Percentiles rank a stretch among this genome's conserved stretches.
phyloP scores from a whole-genome alignment of 139 green algal species.

The Chlamydomonas sphaeroides region DNA sequence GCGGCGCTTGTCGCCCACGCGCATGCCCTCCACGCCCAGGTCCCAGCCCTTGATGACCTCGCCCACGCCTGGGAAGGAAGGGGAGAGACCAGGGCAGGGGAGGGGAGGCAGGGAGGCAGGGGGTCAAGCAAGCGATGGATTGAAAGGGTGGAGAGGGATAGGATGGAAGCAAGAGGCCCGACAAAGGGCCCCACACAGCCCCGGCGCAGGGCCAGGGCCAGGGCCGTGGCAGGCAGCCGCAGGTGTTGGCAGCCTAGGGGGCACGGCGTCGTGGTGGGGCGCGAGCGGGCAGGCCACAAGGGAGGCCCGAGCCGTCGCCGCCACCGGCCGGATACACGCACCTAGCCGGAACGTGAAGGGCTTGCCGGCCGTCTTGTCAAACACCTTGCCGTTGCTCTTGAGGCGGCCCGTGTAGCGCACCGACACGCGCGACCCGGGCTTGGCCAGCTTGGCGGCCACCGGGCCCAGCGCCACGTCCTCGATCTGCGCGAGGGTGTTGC shows the following conservation, averaged over 20 bases:
- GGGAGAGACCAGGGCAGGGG: not conserved
- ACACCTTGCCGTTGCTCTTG: slow-evolving; percentile 86
- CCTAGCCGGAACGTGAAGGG: slow-evolving; percentile 90
- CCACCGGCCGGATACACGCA: too few species aligned
- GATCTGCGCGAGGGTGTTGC: slow-evolving; percentile 48
- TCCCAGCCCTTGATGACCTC: slow-evolving; percentile 74
- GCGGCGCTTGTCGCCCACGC: slow-evolving; percentile 89
- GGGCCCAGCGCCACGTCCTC: slow-evolving; percentile 73
- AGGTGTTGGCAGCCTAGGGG: too few species aligned
- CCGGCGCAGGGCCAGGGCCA: too few species aligned
- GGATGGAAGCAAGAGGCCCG: too few species aligned
- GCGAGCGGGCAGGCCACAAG: too few species aligned
- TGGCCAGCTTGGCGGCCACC: slow-evolving; percentile 81
- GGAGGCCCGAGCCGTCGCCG: too few species aligned
- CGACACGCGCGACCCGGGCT: slow-evolving; percentile 68
- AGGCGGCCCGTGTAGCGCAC: slow-evolving; percentile 82
- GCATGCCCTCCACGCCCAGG: slow-evolving; percentile 80
- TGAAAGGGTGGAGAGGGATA: too few species aligned
- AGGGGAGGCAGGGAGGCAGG: not conserved
- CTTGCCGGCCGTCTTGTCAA: slow-evolving; percentile 84
- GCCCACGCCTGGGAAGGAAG: slow-evolving; percentile 67
- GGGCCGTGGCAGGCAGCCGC: too few species aligned
- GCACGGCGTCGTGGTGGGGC: too few species aligned
- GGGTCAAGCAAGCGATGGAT: too few species aligned
- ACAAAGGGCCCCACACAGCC: too few species aligned